These are phyloP conservation scores for Hypoxylon sp. DNA, from an alignment of 2,329 filamentous ascomycete genomes.

Conservation along the genomic window DNA sequence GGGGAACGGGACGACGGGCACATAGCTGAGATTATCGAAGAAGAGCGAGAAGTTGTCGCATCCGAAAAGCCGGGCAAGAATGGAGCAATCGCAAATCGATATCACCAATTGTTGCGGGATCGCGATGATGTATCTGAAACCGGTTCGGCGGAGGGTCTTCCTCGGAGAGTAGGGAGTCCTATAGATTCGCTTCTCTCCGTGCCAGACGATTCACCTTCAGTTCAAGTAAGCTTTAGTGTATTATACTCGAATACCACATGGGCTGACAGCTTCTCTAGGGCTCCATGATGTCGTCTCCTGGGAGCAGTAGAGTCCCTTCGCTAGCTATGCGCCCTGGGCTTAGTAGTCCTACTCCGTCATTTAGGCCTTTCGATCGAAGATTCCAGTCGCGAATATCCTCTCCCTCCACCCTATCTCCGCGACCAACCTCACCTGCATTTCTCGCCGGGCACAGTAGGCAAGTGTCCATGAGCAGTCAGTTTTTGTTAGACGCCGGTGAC, in stretches of 20 bases:
- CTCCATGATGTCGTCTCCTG: conserved; percentile 70
- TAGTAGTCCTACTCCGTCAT: conserved; percentile 78
- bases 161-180: conserved; percentile 70
- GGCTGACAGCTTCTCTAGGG: conserved; percentile 56
- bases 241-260: conserved; percentile 12
- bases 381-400: conserved; percentile 87
- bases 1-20: conserved; percentile 49
- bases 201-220: conserved; percentile 84
- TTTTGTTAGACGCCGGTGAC: conserved; percentile 68
- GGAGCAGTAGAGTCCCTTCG: conserved; percentile 76
- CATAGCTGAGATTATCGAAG: conserved; percentile 49
- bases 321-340: conserved; percentile 72
- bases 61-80: conserved; percentile 41
- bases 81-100: conserved; percentile 53
- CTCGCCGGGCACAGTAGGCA: conserved; percentile 80
- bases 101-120: conserved; percentile 56
- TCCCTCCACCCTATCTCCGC: conserved; percentile 66
- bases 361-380: conserved; percentile 91
- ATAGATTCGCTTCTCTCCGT: conserved; percentile 74
- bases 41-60: conserved; percentile 46
- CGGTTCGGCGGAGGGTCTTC: conserved; percentile 62
- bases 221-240: conserved; percentile 67
- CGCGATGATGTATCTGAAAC: conserved; percentile 60
- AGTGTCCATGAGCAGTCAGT: conserved; percentile 77
- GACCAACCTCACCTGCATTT: conserved; percentile 80